Evolutionary conservation across 1,139 yeast species (phyloP).

Genomic region (Yueomyces sp.): DNA sequence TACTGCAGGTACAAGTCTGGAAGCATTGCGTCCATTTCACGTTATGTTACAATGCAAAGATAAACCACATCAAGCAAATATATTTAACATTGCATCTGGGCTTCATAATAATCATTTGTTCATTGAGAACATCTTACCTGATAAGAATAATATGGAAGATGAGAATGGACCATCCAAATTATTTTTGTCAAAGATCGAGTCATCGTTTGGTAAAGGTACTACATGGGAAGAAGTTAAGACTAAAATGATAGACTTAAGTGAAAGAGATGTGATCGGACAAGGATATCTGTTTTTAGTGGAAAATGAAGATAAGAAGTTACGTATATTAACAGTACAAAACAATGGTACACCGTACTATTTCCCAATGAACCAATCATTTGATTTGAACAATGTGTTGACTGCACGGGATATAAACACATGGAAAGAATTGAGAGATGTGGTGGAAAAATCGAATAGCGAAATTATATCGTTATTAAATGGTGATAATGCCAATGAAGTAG

Average conservation of each 20-base stretch:
- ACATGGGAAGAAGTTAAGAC: constrained; percentile 26
- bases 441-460: constrained; percentile 8
- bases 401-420: constrained; percentile 39
- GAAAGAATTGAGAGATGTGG: constrained; percentile 34
- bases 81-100: constrained; percentile 83
- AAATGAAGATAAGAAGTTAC: constrained; percentile 50
- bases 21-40: constrained; percentile 66
- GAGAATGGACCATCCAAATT: constrained; percentile 37
- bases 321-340: constrained; percentile 54
- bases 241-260: constrained; percentile 31
- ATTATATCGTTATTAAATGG: too few relatives aligned
- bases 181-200: constrained; percentile 19
- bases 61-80: constrained; percentile 52
- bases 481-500: constrained; percentile 1
- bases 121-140: constrained; percentile 47
- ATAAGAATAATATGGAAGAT: constrained; percentile 14
- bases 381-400: constrained; percentile 53
- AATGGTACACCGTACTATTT: constrained; percentile 87
- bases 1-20: constrained; percentile 71
- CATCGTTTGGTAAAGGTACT: constrained; percentile 12
- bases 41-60: constrained; percentile 63
- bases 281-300: constrained; percentile 91
- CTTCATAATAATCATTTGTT: constrained; percentile 88
- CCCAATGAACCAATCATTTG: constrained; percentile 62
- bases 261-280: constrained; percentile 39